Evolutionary conservation across 768 basidiomycete species (phyloP), one percentile per base, ranked within the genome.

Genomic region (Suillus ampliporus): DNA sequence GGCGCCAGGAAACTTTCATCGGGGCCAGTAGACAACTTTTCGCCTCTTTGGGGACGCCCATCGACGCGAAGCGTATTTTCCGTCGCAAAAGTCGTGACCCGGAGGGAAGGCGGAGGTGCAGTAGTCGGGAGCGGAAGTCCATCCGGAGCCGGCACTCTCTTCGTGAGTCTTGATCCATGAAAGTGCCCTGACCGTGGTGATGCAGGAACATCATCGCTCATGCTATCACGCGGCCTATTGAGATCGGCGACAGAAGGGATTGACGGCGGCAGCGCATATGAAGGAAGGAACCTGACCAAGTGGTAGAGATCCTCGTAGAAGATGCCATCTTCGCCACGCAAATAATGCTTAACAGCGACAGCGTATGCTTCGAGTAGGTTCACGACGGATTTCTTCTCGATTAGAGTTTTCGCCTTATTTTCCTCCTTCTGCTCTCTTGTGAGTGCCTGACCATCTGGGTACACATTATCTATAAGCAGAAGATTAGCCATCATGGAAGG

Each of bases 261-360:
- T 37, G 84, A 84, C 2, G 82, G 69, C 1, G 87, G 86, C 5
- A 88, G 73, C 1, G 83, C 81, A 66, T 88, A 89, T 13, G 84
- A 78, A 4, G 90, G 89, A n/a, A 92, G 81, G 71, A 86, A 89
- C 70, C 89, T 91, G 70, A 89, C 85, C 48, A 88, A 83, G 64
- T 88, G 83, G 74, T 88, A 90, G 17, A 90, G 75, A 71, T 90
- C 88, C 56, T 63, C 53, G 31, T 71, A 75, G 60, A 60, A 68
- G 43, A 71, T 69, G 26, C 75, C 75, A 57, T 81, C 81, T 69
- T 82, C 81, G 6, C 87, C 88, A 44, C 89, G 80, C 19, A 89
- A 75, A 69, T 90, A 91, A 71, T 90, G 89, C 72, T 90, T 90
- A 19, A 88, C 78, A 4, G 89, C 82, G 41, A 90, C 85, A 3